These are phyloP conservation scores for Phytopythium litorale DNA, from an alignment of 352 stramenopile species.

Conservation along the genomic window DNA sequence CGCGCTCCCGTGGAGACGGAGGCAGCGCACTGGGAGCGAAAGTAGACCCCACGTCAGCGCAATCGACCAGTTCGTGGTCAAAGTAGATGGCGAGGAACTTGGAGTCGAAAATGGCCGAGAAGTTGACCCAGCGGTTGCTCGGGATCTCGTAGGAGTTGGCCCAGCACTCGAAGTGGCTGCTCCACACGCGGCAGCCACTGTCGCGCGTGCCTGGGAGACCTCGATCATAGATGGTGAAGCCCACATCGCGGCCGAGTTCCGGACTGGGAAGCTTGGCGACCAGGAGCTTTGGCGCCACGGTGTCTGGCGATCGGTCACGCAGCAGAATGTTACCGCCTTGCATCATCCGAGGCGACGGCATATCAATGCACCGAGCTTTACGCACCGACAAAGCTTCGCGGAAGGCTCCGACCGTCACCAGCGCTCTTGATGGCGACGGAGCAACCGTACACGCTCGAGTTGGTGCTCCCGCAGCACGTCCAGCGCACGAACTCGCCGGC, in stretches of 20 bases:
- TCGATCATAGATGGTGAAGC: slow-evolving; percentile 53
- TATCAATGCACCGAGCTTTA: not conserved
- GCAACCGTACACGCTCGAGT: slow-evolving; percentile 55
- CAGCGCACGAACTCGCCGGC: slow-evolving; percentile 53
- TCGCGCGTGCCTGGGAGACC: slow-evolving; percentile 14
- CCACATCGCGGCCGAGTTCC: slow-evolving; percentile 15
- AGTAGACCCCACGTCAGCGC: slow-evolving; percentile 18
- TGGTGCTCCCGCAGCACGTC: slow-evolving; percentile 54
- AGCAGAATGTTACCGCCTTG: not conserved
- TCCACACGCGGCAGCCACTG: slow-evolving; percentile 43
- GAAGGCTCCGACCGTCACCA: not conserved
- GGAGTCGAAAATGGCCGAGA: slow-evolving; percentile 46
- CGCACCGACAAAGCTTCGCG: slow-evolving; percentile 3
- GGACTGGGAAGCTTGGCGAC: slow-evolving; percentile 24
- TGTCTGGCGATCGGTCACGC: not conserved
- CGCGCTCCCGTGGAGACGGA: slow-evolving; percentile 10
- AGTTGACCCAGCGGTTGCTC: slow-evolving; percentile 43
- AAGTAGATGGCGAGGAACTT: slow-evolving; percentile 44
- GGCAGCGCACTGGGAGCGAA: not conserved
- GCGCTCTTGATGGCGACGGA: slow-evolving; percentile 14
- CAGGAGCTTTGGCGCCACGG: slow-evolving; percentile 32
- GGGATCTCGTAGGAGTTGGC: slow-evolving; percentile 45
- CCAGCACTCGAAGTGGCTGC: slow-evolving; percentile 39
- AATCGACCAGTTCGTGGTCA: slow-evolving; percentile 42
- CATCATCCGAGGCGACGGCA: not conserved